These are phyloP conservation scores for Coniferiporia weirii DNA, from an alignment of 1,284 basidiomycete species.

Conservation along the genomic window DNA sequence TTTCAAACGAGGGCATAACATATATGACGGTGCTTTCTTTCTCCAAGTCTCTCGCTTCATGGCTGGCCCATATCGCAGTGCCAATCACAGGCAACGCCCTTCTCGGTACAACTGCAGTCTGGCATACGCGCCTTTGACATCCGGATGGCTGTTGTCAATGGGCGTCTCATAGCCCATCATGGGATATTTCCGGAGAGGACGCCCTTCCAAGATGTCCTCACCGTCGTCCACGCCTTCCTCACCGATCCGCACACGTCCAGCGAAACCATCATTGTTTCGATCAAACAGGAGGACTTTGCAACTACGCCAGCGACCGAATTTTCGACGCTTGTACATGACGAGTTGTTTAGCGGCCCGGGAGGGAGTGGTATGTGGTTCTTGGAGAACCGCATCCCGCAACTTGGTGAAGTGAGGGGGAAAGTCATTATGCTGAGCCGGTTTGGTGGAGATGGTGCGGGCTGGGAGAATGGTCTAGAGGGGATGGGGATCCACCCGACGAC, in stretches of 20 bases:
- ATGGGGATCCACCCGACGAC: slow-evolving; percentile 76
- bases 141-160: slow-evolving; percentile 64
- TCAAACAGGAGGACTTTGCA: slow-evolving; percentile 77
- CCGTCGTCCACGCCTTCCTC: slow-evolving; percentile 60
- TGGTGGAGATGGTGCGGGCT: slow-evolving; percentile 55
- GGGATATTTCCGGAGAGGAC: slow-evolving; percentile 67
- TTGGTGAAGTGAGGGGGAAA: slow-evolving; percentile 81
- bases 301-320: slow-evolving; percentile 46
- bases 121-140: slow-evolving; percentile 81
- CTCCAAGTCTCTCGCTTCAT: slow-evolving; percentile 64
- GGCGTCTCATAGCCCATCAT: slow-evolving; percentile 71
- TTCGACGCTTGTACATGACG: slow-evolving; percentile 59
- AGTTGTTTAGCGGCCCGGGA: slow-evolving; percentile 53
- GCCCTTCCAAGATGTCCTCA: slow-evolving; percentile 60
- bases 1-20: neutral
- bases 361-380: slow-evolving; percentile 72
- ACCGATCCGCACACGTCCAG: slow-evolving; percentile 45
- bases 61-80: slow-evolving; percentile 79
- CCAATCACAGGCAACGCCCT: slow-evolving; percentile 49
- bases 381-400: slow-evolving; percentile 66
- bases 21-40: neutral
- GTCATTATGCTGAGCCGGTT: slow-evolving; percentile 82
- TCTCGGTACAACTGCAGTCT: slow-evolving; percentile 52
- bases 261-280: slow-evolving; percentile 77
- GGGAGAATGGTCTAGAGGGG: slow-evolving; percentile 61